Conservation (phyloP, 73 alveolate genomes). For the Tetrahymena borealis region DNA sequence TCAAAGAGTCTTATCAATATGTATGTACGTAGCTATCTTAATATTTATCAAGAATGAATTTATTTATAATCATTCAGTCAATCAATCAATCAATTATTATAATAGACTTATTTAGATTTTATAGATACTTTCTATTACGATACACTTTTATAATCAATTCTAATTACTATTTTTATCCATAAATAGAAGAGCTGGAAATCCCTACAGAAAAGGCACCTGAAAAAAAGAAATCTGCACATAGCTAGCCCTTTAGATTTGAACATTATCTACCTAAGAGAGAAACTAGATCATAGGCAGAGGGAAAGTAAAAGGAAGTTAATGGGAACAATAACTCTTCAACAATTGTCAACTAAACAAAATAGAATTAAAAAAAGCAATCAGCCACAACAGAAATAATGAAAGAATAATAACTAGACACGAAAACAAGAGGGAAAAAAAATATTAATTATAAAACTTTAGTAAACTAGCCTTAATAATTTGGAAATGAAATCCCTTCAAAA, state of each 20-base stretch:
- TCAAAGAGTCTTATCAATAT: too few relatives aligned
- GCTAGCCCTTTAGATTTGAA: neutral
- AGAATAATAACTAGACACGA: neutral
- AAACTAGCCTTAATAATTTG: neutral
- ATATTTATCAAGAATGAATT: too few relatives aligned
- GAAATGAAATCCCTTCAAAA: neutral
- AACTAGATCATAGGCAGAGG: neutral
- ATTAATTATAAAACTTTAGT: neutral
- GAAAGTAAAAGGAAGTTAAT: neutral
- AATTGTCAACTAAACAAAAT: neutral
- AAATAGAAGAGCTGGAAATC: neutral
- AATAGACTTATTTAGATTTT: too few relatives aligned
- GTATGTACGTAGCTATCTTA: too few relatives aligned
- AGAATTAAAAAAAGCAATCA: neutral
- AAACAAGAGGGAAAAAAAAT: neutral
- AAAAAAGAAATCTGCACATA: neutral
- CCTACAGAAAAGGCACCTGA: neutral
- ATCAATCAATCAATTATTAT: too few relatives aligned
- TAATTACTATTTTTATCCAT: neutral
- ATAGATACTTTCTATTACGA: too few relatives aligned
- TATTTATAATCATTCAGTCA: too few relatives aligned
- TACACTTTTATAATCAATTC: too few relatives aligned
- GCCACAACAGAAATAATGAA: neutral
- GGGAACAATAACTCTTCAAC: neutral
- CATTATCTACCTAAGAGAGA: neutral